Conservation (phyloP, 208 protist genomes). For the Blastocrithidia nonstop region DNA sequence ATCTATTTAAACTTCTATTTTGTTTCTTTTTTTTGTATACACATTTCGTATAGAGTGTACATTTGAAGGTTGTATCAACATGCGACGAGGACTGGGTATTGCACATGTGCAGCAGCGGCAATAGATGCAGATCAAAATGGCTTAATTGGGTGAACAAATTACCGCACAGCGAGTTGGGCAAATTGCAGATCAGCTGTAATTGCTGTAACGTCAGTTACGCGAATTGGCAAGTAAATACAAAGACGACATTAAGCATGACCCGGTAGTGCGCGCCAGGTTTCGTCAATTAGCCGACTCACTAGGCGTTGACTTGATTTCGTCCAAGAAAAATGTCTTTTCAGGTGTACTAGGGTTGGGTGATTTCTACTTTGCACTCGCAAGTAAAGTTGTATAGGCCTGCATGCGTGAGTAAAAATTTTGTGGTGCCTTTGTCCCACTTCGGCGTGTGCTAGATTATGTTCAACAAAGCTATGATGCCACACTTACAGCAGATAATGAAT, state of each 20-base stretch:
- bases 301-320: constrained; percentile 73
- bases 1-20: too few relatives aligned
- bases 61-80: too few relatives aligned
- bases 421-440: constrained; percentile 62
- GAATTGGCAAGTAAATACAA: constrained; percentile 39
- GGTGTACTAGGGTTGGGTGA: constrained; percentile 60
- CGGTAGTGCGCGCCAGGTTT: constrained; percentile 68
- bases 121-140: constrained; percentile 67
- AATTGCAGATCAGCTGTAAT: constrained; percentile 62
- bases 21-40: too few relatives aligned
- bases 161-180: constrained; percentile 66
- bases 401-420: constrained; percentile 77
- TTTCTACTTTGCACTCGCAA: constrained; percentile 74
- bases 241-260: constrained; percentile 61
- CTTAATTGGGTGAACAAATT: constrained; percentile 66
- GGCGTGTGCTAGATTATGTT: constrained; percentile 31
- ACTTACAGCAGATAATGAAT: constrained; percentile 1
- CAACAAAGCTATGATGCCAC: constrained; percentile 37
- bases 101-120: constrained; percentile 60
- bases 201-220: constrained; percentile 50
- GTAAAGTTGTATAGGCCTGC: constrained; percentile 67
- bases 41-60: too few relatives aligned
- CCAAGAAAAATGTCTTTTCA: constrained; percentile 76
- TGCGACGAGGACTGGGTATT: constrained; percentile 75
- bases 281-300: constrained; percentile 78